Evolutionary conservation across 169 alveolate species (phyloP).

Genomic region (Cryptosporidium muris): DNA sequence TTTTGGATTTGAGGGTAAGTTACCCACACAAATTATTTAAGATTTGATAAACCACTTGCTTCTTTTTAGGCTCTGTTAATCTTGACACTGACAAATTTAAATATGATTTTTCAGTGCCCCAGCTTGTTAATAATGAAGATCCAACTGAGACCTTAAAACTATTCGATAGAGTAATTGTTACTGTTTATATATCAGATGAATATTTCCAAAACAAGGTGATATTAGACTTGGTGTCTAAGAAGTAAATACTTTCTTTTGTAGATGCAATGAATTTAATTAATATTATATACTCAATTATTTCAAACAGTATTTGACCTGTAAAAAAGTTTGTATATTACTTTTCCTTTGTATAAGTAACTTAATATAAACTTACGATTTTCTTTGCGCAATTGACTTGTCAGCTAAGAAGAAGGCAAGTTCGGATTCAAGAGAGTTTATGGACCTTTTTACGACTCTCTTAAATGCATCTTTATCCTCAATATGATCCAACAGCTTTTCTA

Average conservation of each 20-base stretch:
- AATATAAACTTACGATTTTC: constrained; percentile 62
- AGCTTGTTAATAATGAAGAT: constrained; percentile 12
- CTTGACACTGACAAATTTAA: constrained; percentile 69
- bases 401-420: constrained; percentile 59
- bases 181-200: constrained; percentile 73
- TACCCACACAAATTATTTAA: constrained; percentile 7
- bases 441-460: constrained; percentile 38
- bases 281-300: neutral
- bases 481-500: constrained; percentile 30
- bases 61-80: constrained; percentile 71
- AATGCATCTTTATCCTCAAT: constrained; percentile 34
- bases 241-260: neutral
- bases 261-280: neutral
- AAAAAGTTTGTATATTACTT: neutral
- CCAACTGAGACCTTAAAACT: constrained; percentile 66
- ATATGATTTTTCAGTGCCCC: constrained; percentile 62
- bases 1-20: constrained; percentile 78
- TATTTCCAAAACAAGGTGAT: constrained; percentile 76
- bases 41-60: constrained; percentile 64
- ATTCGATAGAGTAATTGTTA: constrained; percentile 75
- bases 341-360: neutral
- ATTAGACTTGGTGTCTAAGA: constrained; percentile 67
- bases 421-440: constrained; percentile 43
- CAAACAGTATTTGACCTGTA: constrained; percentile 59
- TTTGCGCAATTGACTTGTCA: constrained; percentile 59